Evolutionary conservation across 441 rosid species (phyloP).

Genomic region (Breynia disticha): DNA sequence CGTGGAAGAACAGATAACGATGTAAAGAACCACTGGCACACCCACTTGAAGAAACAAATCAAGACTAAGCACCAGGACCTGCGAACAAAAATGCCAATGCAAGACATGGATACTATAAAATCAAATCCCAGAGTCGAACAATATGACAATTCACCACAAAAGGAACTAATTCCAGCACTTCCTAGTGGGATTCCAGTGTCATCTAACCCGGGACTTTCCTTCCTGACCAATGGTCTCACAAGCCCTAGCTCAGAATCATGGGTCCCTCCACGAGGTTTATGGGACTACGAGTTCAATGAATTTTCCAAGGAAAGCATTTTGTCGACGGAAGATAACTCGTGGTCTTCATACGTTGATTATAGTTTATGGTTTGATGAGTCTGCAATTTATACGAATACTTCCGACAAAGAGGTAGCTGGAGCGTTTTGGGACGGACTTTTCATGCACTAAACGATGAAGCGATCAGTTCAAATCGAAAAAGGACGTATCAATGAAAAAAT

Average conservation of each 20-base stretch:
- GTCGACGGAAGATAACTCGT: background rate
- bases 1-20: slow-evolving; percentile 29
- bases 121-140: background rate
- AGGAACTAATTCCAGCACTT: too few relatives aligned
- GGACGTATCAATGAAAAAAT: too few relatives aligned
- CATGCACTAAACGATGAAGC: too few relatives aligned
- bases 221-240: background rate
- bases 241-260: background rate
- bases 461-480: too few relatives aligned
- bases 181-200: too few relatives aligned
- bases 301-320: background rate
- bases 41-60: slow-evolving; percentile 13
- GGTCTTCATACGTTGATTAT: background rate
- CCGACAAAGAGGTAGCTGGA: background rate
- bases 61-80: background rate
- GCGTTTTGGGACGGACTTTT: background rate
- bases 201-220: too few relatives aligned
- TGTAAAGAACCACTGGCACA: slow-evolving; percentile 26
- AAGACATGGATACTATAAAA: background rate
- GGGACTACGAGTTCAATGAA: background rate
- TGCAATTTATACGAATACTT: background rate
- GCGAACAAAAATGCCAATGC: background rate
- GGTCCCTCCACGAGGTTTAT: background rate
- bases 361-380: background rate
- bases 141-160: too few relatives aligned